These are phyloP conservation scores for Corchorus capsularis DNA, from an alignment of 345 rosid genomes.

Conservation along the genomic window DNA sequence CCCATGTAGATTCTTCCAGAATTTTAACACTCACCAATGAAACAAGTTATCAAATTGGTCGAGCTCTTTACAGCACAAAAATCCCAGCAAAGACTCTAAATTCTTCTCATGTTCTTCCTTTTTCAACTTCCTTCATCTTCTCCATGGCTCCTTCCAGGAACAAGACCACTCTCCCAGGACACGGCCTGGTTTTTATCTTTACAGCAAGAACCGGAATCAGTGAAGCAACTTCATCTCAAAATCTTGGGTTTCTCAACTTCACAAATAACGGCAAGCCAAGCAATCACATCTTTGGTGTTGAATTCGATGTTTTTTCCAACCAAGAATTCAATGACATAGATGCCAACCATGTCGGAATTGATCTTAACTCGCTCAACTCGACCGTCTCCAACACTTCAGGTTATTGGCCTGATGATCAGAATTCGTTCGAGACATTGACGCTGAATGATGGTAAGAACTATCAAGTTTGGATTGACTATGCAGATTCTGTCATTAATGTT, in stretches of 20 bases:
- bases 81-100: slow-evolving; percentile 40
- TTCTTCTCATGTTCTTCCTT: slow-evolving; percentile 43
- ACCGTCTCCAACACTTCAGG: slow-evolving; percentile 43
- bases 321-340: slow-evolving; percentile 69
- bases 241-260: slow-evolving; percentile 62
- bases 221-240: slow-evolving; percentile 45
- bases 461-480: slow-evolving; percentile 82
- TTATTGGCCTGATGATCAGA: slow-evolving; percentile 43
- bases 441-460: slow-evolving; percentile 73
- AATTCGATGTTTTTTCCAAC: slow-evolving; percentile 70
- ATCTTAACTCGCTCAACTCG: slow-evolving; percentile 65
- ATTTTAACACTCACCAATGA: slow-evolving; percentile 63
- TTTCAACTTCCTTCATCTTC: slow-evolving; percentile 76
- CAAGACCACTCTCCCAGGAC: slow-evolving; percentile 47
- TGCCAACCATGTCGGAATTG: slow-evolving; percentile 73
- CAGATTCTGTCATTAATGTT: slow-evolving; percentile 45
- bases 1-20: slow-evolving; percentile 50
- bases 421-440: slow-evolving; percentile 46
- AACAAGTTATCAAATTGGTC: slow-evolving; percentile 53
- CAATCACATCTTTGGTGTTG: slow-evolving; percentile 58
- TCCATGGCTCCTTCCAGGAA: slow-evolving; percentile 56
- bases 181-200: slow-evolving; percentile 68
- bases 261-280: slow-evolving; percentile 44
- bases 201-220: slow-evolving; percentile 46
- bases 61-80: slow-evolving; percentile 58